Base-by-base conservation (phyloP, 192 early-diverging fungal genomes). In the Rhizophlyctis rosea region DNA sequence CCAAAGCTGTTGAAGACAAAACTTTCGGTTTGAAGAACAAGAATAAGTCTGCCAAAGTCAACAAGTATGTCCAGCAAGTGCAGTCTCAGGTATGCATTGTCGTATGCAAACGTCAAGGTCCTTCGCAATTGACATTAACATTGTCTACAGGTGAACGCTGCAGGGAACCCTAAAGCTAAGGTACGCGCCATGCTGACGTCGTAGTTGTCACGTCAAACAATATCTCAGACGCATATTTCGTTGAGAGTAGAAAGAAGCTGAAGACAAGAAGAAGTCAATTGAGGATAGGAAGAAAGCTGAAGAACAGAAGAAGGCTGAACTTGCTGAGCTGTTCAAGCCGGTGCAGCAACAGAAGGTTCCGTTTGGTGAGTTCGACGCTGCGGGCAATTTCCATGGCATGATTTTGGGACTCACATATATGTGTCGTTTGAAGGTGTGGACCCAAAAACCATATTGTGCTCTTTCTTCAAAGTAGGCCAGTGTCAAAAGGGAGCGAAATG, bases 21-120 rank as follows among this genome's bases (percentile, higher is more conserved):
- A 97, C 94, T 47, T 97, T 99, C 79, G 94, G 97, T 44, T 80
- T 99, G 48, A 99, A 99, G 70, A 98, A 98, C 82, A 98, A 98
- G 76, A 97, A 98, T 79, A 94, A 92, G 62, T 95, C 92, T 28
- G 82, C 82, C 56, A 99, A 99, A 76, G 93, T 95, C 27, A 31
- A 65, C 2, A 81, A 90, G 55, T 96, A 91, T 86, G 92, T 99
- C 50, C 80, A 95, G 72, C 89, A 93, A 68, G 93, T 98, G 24
- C 77, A 94, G 70, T 70, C 79, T 54, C 97, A 99, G 73, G 91
- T 47, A 30, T 30, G n/a, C 27, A 54, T 27, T 47, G 36, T 27
- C 39, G 39, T 7, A 18, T 44, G 9, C 18, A 44, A 44, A 44
- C 9, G 39, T 44, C 9, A 18, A 13, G 39, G 18, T 18, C 9